A percentile compares a stretch with the other conserved stretches of the same genome.
Evolutionary conservation across 768 basidiomycete genomes (phyloP).

Genomic region (Plicaturopsis crispa): DNA sequence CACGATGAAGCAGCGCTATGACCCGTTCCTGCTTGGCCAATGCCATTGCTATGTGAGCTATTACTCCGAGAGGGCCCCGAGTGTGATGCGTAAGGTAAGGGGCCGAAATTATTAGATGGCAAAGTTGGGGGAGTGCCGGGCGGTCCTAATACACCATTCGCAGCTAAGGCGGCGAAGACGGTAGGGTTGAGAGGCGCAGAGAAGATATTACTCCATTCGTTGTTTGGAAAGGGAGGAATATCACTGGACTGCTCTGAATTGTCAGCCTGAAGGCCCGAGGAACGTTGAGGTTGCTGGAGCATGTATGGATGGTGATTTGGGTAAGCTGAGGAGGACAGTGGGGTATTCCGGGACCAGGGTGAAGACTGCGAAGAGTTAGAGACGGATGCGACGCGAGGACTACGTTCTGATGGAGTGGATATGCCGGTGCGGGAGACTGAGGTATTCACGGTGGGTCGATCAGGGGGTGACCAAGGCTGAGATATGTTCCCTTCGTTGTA

Average conservation of each 20-base stretch:
- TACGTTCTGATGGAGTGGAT: constrained; percentile 17
- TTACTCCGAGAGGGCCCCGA: too few relatives aligned
- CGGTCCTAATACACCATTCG: constrained; percentile 48
- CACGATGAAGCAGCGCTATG: constrained; percentile 15
- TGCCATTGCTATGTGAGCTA: background rate
- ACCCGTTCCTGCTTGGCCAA: constrained; percentile 12
- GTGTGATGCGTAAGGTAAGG: too few relatives aligned
- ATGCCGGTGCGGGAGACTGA: constrained; percentile 14
- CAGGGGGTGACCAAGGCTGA: constrained; percentile 22
- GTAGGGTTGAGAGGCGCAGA: constrained; percentile 54
- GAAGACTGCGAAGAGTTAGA: constrained; percentile 24
- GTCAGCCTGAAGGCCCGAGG: constrained; percentile 11
- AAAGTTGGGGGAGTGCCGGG: constrained; percentile 13
- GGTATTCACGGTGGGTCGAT: constrained; percentile 30
- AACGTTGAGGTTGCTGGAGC: constrained; percentile 9
- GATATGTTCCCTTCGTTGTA: constrained; percentile 19
- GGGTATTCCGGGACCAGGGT: constrained; percentile 27
- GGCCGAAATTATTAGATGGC: too few relatives aligned
- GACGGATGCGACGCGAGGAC: constrained; percentile 22
- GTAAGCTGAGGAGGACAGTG: constrained; percentile 12
- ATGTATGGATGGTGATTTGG: constrained; percentile 13
- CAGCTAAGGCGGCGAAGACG: constrained; percentile 53
- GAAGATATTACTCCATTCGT: constrained; percentile 54
- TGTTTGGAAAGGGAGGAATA: constrained; percentile 17
- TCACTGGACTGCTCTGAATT: constrained; percentile 3